Base-by-base conservation (phyloP, 164 flowering plant species). In the Malania oleifera region DNA sequence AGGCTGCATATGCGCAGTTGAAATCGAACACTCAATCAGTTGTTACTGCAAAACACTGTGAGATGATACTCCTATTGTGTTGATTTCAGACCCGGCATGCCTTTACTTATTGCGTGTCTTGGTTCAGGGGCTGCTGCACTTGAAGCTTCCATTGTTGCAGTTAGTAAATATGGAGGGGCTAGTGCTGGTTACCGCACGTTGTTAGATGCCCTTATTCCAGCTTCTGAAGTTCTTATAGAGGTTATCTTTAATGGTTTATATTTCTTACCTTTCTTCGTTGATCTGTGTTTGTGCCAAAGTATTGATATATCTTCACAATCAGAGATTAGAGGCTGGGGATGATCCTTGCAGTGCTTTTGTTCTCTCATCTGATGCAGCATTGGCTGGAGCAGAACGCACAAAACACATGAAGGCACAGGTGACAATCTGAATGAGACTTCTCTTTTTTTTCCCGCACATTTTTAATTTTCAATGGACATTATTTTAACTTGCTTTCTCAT, bases 121-220 rank as follows among this genome's bases (percentile, higher is more conserved):
- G 56, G 19, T 74, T 53, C 82, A 92, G 98, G 98, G 98, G 77
- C 81, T 69, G 83, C 78, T 77, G 93, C 96, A 51, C 74, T 92
- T 57, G 86, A 87, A 65, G 83, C 91, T 70, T 65, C 87, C 52
- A 89, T 89, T 62, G 75, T 77, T 57, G 96, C 96, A 0, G 85
- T 92, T 49, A 92, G 91, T 62, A 89, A 81, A 68, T 92, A 92
- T 68, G 98, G 98, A 39, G 96, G 96, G 47, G 98, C 98, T 19
- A 76, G 47, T 50, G 85, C 85, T 24, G 98, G 98, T 43, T 89
- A 79, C 57, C 85, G 98, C 17, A 92, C 98, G 49, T 27, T 92
- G 70, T 67, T 92, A 62, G 98, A 92, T 77, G 96, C 96, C 23
- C 85, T 92, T 59, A 87, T 92, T 71, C 98, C 98, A 50, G 98